Base-by-base conservation (phyloP, 2,329 filamentous ascomycete genomes). In the Fusarium sp. region DNA sequence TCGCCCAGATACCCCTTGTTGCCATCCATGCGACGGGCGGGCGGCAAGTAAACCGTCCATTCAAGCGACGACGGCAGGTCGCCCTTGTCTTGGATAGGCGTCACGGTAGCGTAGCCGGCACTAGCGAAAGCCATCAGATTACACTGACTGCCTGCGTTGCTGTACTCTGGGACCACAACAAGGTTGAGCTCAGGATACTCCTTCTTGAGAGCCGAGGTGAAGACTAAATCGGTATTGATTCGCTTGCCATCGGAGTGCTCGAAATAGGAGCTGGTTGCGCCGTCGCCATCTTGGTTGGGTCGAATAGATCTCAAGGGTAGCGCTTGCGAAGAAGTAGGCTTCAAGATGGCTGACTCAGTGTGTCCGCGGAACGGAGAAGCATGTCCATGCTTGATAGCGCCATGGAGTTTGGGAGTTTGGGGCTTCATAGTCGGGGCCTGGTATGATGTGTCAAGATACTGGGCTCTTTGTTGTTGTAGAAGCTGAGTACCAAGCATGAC, bases 121-220 rank as follows among this genome's bases (percentile, higher is more conserved):
- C 71, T 64, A 4, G 85, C 85, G 47, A 80, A 87, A 6, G 71
- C 73, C 3, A 85, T 75, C n/a, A 87, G 77, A 60, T 85, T 55
- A 27, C 37, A 55, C 13, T 11, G 6, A 37, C 39, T 55, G n/a
- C 52, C 52, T 15, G 16, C 73, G 64, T 77, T 76, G 16, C 68
- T 75, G 7, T 39, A 44, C 16, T 74, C 68, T 3, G 80, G 78
- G 6, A 78, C 78, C 53, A 85, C 78, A 30, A 82, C 78, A 11
- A 86, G 76, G 36, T 82, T 71, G 13, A 84, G 80, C 23, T 78
- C 64, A 4, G 84, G 84, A 59, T 86, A 86, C 52, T 84, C 78
- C 36, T 77, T 71, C 51, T 78, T 80, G 28, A 87, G 77, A 1
- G 82, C 73, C 13, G 74, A 68, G 37, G 81, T 77, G 60, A 87